A percentile compares a stretch with the other conserved stretches of the same genome.
These are phyloP conservation scores for Chaetoceros tenuissimus DNA, from an alignment of 108 stramenopile genomes.

Conservation along the genomic window DNA sequence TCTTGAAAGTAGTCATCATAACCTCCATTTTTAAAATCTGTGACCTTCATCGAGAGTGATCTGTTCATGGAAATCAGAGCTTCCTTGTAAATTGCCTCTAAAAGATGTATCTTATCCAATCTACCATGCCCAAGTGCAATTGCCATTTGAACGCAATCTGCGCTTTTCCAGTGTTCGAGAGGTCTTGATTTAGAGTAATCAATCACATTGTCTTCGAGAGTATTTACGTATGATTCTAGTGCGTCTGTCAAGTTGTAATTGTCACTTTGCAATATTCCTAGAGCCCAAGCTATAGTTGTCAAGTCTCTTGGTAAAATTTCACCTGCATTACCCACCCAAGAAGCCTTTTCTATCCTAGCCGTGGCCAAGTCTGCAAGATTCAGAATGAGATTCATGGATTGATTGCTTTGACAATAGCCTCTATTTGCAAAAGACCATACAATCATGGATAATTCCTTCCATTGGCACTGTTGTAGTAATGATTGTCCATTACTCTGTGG, in stretches of 20 bases:
- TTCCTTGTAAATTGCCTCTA: conserved; percentile 54
- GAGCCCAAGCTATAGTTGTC: conserved; percentile 62
- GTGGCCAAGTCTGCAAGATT: conserved; percentile 43
- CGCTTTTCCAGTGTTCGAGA: conserved; percentile 44
- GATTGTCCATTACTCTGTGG: conserved; percentile 6
- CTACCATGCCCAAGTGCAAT: conserved; percentile 64
- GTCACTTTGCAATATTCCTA: conserved; percentile 66
- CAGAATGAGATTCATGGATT: conserved; percentile 39
- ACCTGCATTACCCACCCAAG: neutral
- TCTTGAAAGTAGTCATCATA: conserved; percentile 27
- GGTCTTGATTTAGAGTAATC: conserved; percentile 19
- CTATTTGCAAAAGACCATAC: conserved; percentile 77
- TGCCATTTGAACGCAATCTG: conserved; percentile 63
- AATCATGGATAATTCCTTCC: conserved; percentile 68
- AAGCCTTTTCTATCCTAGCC: conserved; percentile 7
- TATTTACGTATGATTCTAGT: conserved; percentile 47
- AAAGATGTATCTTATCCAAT: conserved; percentile 45
- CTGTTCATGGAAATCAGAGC: conserved; percentile 13
- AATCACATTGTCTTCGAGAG: conserved; percentile 39
- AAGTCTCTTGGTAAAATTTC: conserved; percentile 51
- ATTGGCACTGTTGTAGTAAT: conserved; percentile 38
- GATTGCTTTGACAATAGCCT: conserved; percentile 36
- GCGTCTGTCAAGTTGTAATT: conserved; percentile 56
- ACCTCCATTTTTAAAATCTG: conserved; percentile 2
- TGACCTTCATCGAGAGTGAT: neutral